These are phyloP conservation scores for Hansenula lynferdii DNA, from an alignment of 1,139 yeast genomes.

Conservation along the genomic window DNA sequence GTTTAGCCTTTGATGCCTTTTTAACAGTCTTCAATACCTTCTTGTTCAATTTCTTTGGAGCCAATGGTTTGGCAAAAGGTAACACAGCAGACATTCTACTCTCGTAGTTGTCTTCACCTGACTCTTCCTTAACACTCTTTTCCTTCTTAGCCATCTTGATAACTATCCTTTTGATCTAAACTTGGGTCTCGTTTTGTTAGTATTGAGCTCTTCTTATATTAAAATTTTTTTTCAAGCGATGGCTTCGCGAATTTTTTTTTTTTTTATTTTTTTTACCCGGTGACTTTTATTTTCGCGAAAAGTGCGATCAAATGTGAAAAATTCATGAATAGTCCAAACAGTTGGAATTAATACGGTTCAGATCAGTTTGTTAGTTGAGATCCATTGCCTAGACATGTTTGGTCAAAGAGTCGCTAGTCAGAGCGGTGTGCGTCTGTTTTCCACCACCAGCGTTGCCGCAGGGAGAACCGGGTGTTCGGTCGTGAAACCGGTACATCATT, in stretches of 20 bases:
- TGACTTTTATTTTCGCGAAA: not conserved
- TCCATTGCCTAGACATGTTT: slow-evolving; percentile 2
- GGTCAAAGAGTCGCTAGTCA: slow-evolving; percentile 4
- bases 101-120: slow-evolving; percentile 78
- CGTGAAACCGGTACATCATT: slow-evolving; percentile 89
- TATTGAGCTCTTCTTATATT: not conserved
- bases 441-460: slow-evolving; percentile 20
- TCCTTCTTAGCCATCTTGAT: slow-evolving; percentile 52
- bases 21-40: slow-evolving; percentile 93
- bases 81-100: slow-evolving; percentile 83
- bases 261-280: too few relatives aligned
- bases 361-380: too few relatives aligned
- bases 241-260: not conserved
- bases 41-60: slow-evolving; percentile 93
- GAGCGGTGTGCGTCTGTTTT: slow-evolving; percentile 6
- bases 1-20: slow-evolving; percentile 97
- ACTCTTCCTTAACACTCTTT: slow-evolving; percentile 33
- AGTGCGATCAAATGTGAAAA: not conserved
- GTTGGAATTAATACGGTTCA: too few relatives aligned
- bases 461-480: slow-evolving; percentile 71
- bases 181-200: not conserved
- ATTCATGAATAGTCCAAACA: too few relatives aligned
- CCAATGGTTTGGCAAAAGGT: slow-evolving; percentile 93
- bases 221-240: not conserved
- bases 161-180: not conserved